Evolutionary conservation across 1,284 basidiomycete genomes (phyloP).

Genomic region (Fomitopsis palustris): DNA sequence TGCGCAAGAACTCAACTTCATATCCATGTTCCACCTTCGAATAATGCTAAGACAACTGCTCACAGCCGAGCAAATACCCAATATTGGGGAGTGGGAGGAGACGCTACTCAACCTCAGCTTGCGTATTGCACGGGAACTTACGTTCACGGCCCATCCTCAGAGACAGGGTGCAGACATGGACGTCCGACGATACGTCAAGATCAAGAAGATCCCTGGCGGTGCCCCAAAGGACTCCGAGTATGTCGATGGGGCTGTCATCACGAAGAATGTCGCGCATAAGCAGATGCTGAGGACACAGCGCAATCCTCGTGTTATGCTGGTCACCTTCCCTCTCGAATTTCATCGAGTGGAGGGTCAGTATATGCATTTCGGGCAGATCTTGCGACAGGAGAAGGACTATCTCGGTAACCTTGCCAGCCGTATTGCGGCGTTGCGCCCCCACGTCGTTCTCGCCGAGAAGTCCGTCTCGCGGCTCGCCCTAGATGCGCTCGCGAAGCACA

Average conservation of each 20-base stretch:
- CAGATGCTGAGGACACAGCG: conserved; percentile 70
- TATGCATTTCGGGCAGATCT: conserved; percentile 89
- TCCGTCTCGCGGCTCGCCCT: conserved; percentile 91
- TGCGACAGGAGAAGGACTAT: conserved; percentile 95
- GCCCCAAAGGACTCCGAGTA: conserved; percentile 92
- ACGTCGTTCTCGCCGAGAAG: conserved; percentile 90
- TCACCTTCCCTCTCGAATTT: conserved; percentile 96
- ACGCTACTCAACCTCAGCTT: conserved; percentile 78
- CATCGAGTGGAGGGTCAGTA: conserved; percentile 93
- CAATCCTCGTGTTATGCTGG: conserved; percentile 91
- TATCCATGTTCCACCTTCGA: conserved; percentile 84
- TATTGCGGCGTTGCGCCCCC: conserved; percentile 88
- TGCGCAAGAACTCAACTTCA: conserved; percentile 77
- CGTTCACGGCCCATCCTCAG: conserved; percentile 71
- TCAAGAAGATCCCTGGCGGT: conserved; percentile 98
- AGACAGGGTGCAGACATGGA: conserved; percentile 91
- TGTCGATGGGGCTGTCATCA: conserved; percentile 95
- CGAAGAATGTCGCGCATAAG: conserved; percentile 97
- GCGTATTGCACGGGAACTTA: conserved; percentile 72
- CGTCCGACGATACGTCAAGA: conserved; percentile 93
- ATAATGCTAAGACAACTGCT: conserved; percentile 89
- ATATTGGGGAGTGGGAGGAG: conserved; percentile 83
- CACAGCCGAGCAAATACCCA: conserved; percentile 71
- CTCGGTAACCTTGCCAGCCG: conserved; percentile 86
- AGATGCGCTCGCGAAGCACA: conserved; percentile 84